Base-by-base conservation (phyloP, 495 filamentous ascomycete genomes). In the Cercophora newfieldiana region DNA sequence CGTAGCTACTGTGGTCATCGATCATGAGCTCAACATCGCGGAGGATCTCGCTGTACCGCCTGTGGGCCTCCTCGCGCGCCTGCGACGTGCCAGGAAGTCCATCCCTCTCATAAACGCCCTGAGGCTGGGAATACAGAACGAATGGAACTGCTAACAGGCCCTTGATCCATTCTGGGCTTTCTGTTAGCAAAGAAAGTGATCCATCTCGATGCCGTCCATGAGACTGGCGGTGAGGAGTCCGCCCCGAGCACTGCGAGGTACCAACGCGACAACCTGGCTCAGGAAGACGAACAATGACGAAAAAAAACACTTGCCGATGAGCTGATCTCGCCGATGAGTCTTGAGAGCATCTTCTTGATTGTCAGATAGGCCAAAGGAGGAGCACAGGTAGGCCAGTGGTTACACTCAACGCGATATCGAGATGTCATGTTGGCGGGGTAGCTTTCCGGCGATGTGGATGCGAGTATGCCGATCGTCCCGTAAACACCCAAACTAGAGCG, bases 111-210 rank as follows among this genome's bases (percentile, higher is more conserved):
- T 91, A 92, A 30, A 91, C 83, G 18, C 91, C 91, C 0, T 92
- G 94, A 7, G 96, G 96, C 75, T 97, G 93, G 12, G 93, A 97
- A 75, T 97, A 93, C 55, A 99, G 86, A 57, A 99, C 94, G 73
- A 99, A 99, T 0, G 96, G 96, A 0, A 98, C 94, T 0, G 96
- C 96, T 2, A 99, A 83, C 0, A 99, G 84, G 30, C 93, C 95
- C 81, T 96, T 85, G 74, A 83, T 83, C 81, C 82, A 89, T 81
- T 88, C 87, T 86, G 48, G 18, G 18, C 37, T 14, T 26, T 6
- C 5, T 50, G 66, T 65, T 53, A 66, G 57, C 48, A 25, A 21
- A 29, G 18, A 25, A 21, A 29, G 18, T 58, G 19, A 29, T 59
- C 26, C 50, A 33, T 49, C 19, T 28, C 7, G 3, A 30, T 33